Evolutionary conservation across 306 rosid genomes (phyloP), one percentile per base, ranked within the genome.

Genomic region (Casuarina cunninghamiana): DNA sequence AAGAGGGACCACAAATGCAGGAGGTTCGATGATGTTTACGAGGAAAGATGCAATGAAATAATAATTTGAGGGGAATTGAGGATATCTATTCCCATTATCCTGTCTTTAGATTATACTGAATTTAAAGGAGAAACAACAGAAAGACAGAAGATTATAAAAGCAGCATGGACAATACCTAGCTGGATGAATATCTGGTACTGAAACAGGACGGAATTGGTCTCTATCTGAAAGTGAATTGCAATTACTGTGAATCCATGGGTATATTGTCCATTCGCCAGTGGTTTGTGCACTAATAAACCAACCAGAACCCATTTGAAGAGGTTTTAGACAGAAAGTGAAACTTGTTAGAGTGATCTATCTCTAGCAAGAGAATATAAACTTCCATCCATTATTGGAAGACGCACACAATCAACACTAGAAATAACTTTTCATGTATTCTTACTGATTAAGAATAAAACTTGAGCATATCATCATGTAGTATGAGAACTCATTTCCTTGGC

Each of bases 381-480:
- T 15, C 70, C 57, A 53, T 69, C 65, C 60, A 53, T 26, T 51
- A 48, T 72, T 72, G 48, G 54, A 55, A 75, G 69, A 63, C 49
- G 57, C 77, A 69, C 49, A 71, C 65, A 63, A 80, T 76, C n/a
- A 66, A 69, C 21, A 71, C 32, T 69, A 50, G 71, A 83, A 19
- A 73, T 3, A 16, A 53, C 77, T 63, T 44, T 35, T 65, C 26
- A 51, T 12, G 63, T 38, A 16, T 75, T 79, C 98, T 88, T 91
- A 95, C 99, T 86, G 80, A 80, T 95, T 95, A 78, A 95, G 99
- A 85, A 95, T 93, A 89, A 88, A 95, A 88, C 93, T 91, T 35
- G 97, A 95, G 89, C 97, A 93, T 89, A 95, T 95, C 99, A 95
- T 95, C 99, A 95, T 95, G 87, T 95, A 93, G 86, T 95, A 95